Conservation (phyloP, 2,329 filamentous ascomycete genomes). For the Zymoseptoria ardabiliae region DNA sequence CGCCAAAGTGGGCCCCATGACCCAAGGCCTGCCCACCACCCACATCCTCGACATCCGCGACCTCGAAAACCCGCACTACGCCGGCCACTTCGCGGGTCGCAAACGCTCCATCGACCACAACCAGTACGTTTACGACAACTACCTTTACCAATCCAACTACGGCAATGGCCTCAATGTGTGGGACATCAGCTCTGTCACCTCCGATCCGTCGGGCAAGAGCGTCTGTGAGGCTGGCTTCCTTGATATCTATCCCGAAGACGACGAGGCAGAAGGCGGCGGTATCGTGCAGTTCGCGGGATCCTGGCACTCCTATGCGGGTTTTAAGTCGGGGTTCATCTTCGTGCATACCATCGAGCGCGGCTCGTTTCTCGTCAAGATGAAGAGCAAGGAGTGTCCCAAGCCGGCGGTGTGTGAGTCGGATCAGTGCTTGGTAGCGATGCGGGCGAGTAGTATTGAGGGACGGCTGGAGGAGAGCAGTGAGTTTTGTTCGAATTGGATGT, state of each 20-base stretch:
- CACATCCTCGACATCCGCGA: constrained; percentile 44
- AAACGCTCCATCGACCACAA: constrained; percentile 35
- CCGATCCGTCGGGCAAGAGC: constrained; percentile 39
- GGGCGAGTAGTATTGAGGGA: constrained; percentile 9
- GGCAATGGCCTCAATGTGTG: constrained; percentile 31
- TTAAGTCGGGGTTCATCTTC: constrained; percentile 44
- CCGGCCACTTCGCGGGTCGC: constrained; percentile 31
- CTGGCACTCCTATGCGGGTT: constrained; percentile 45
- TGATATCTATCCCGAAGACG: constrained; percentile 46
- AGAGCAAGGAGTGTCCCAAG: constrained; percentile 10
- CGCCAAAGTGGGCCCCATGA: constrained; percentile 9
- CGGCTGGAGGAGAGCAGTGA: constrained; percentile 12
- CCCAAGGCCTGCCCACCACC: constrained; percentile 30
- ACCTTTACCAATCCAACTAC: constrained; percentile 34
- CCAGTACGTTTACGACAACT: constrained; percentile 34
- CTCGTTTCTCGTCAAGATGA: constrained; percentile 41
- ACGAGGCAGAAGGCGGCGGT: constrained; percentile 29
- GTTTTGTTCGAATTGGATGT: constrained; percentile 14
- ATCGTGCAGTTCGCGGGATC: constrained; percentile 34
- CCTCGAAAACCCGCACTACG: constrained; percentile 36
- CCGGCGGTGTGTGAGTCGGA: constrained; percentile 14
- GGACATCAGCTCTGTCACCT: constrained; percentile 30
- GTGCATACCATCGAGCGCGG: constrained; percentile 49
- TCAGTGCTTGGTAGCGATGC: constrained; percentile 8
- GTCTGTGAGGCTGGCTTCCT: constrained; percentile 45